Evolutionary conservation across 768 basidiomycete species (phyloP).

Genomic region (Mycena belliarum): DNA sequence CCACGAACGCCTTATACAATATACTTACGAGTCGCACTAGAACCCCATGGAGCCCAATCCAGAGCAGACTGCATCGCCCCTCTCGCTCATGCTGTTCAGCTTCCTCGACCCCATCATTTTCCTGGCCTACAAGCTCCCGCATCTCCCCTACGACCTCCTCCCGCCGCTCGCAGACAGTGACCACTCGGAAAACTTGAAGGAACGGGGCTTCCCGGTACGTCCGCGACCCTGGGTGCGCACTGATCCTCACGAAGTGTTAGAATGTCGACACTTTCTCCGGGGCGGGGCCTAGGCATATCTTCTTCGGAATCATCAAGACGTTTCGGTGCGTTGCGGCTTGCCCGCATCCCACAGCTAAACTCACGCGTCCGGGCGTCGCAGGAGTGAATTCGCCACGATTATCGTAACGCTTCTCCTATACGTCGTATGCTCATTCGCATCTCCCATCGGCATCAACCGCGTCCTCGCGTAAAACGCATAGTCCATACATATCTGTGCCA

Average conservation of each 20-base stretch:
- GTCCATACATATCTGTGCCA: neutral
- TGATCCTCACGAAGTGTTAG: neutral
- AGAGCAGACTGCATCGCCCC: constrained; percentile 52
- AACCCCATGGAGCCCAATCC: constrained; percentile 38
- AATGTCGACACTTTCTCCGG: constrained; percentile 22
- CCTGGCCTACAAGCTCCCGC: constrained; percentile 41
- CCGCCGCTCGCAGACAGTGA: constrained; percentile 58
- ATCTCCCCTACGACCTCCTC: constrained; percentile 51
- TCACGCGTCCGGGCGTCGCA: neutral
- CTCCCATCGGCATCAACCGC: constrained; percentile 20
- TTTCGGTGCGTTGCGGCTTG: constrained; percentile 10
- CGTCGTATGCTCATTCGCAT: constrained; percentile 14
- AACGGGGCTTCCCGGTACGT: constrained; percentile 16
- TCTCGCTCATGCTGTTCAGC: constrained; percentile 45
- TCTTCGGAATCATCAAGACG: constrained; percentile 18
- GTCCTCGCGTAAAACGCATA: constrained; percentile 12
- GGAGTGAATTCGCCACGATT: constrained; percentile 13
- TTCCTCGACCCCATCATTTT: constrained; percentile 57
- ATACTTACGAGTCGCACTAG: constrained; percentile 16
- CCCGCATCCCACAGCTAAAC: too few species aligned
- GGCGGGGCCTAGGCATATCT: constrained; percentile 11
- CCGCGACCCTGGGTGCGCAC: neutral
- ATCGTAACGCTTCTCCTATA: constrained; percentile 12
- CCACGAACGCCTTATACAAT: neutral
- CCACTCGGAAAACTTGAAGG: constrained; percentile 12